These are phyloP conservation scores for Aristolochia contorta DNA, from an alignment of 164 flowering plant genomes.

Conservation along the genomic window DNA sequence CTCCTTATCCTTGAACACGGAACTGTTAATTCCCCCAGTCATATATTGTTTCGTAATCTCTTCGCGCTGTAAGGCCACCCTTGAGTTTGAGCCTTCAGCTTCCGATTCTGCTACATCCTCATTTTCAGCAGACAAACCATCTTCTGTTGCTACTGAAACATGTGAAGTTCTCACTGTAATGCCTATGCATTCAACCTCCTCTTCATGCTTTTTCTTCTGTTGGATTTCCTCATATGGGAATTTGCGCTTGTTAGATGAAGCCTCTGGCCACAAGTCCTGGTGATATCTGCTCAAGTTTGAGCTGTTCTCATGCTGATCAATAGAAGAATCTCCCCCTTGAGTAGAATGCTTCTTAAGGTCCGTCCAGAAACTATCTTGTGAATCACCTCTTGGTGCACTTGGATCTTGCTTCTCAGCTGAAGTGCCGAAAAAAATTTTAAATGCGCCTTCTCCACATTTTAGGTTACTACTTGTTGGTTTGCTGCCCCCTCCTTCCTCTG, in stretches of 20 bases:
- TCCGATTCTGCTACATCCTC: slow-evolving; percentile 95
- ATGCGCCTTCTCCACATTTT: slow-evolving; percentile 11
- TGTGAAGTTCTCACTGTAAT: slow-evolving; percentile 30
- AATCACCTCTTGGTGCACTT: slow-evolving; percentile 16
- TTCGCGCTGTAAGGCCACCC: slow-evolving; percentile 32
- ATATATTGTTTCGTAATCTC: slow-evolving; percentile 30
- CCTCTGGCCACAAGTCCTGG: slow-evolving; percentile 31
- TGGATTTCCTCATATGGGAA: slow-evolving; percentile 41
- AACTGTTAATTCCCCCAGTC: slow-evolving; percentile 28
- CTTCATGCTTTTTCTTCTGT: slow-evolving; percentile 50
- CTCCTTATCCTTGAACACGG: slow-evolving; percentile 28
- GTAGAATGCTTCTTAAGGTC: slow-evolving; percentile 33
- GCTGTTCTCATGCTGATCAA: slow-evolving; percentile 17
- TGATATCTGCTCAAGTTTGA: slow-evolving; percentile 14
- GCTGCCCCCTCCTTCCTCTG: slow-evolving; percentile 45
- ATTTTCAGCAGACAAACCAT: slow-evolving; percentile 76
- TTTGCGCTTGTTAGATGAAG: slow-evolving; percentile 46
- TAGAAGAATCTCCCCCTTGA: slow-evolving; percentile 35
- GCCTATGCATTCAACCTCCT: slow-evolving; percentile 24
- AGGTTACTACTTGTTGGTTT: slow-evolving; percentile 43
- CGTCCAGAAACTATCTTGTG: slow-evolving; percentile 51
- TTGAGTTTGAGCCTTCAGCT: slow-evolving; percentile 60
- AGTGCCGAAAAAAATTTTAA: slow-evolving; percentile 35
- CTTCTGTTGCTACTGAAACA: slow-evolving; percentile 65
- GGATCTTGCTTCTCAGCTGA: slow-evolving; percentile 33